Evolutionary conservation across 257 asterid genomes (phyloP).

Genomic region (Scutellaria minor): DNA sequence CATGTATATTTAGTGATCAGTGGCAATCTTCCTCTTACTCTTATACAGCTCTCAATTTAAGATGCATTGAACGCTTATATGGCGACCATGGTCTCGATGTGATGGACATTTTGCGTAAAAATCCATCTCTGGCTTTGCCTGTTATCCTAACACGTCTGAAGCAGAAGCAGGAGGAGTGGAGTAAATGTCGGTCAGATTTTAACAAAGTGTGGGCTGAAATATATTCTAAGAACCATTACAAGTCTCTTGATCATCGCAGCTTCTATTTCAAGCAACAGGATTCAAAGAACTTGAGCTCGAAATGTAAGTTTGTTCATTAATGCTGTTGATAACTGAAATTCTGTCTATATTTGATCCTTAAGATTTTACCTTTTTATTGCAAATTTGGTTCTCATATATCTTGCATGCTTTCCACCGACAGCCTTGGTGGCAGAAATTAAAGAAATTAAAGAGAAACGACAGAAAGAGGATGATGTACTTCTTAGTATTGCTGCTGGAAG

Average conservation of each 20-base stretch:
- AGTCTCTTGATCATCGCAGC: conserved; percentile 98
- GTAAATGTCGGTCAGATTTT: conserved; percentile 83
- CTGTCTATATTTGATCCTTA: neutral
- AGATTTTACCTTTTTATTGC: neutral
- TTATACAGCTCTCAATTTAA: conserved; percentile 69
- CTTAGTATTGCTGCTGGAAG: conserved; percentile 84
- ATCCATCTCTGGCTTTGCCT: conserved; percentile 75
- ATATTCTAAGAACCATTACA: conserved; percentile 88
- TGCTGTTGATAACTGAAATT: conserved; percentile 20
- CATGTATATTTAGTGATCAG: conserved; percentile 12
- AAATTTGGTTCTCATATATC: conserved; percentile 35
- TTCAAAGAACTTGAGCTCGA: conserved; percentile 89
- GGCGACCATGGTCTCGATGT: conserved; percentile 99
- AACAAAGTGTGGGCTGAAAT: conserved; percentile 98
- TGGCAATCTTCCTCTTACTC: conserved; percentile 35
- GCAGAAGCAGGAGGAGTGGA: conserved; percentile 99
- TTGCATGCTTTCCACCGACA: conserved; percentile 47
- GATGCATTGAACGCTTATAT: conserved; percentile 96
- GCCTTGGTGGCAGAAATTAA: conserved; percentile 87
- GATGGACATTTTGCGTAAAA: conserved; percentile 89
- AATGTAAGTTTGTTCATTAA: conserved; percentile 63
- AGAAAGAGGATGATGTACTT: conserved; percentile 77
- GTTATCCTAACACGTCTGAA: conserved; percentile 85
- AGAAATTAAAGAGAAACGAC: conserved; percentile 82
- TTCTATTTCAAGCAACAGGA: conserved; percentile 99